Evolutionary conservation across 176 grass and related monocot species (phyloP), one percentile per base, ranked within the genome.

Genomic region (Alloteropsis semialata): DNA sequence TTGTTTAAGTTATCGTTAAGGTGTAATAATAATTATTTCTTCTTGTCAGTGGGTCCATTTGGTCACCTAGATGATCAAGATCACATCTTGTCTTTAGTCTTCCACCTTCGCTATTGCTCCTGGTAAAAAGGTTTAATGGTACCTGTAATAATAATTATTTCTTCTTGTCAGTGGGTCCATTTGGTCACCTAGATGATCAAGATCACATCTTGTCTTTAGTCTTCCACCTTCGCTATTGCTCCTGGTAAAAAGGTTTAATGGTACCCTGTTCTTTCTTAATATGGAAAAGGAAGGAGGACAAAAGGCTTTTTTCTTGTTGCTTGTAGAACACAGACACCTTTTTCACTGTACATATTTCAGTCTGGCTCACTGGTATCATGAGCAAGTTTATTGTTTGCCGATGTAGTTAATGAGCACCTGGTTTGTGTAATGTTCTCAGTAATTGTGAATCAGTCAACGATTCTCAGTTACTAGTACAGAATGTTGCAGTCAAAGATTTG

Each of bases 201-300:
- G 56, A 9, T 38, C 7, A 8, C 53, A 59, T 14, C 56, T 57
- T n/a, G 13, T 34, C 57, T 88, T 79, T 78, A 36, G 45, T 57
- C 7, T 71, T 41, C 32, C 55, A 79, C 78, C 45, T 84, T 46
- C 4, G 21, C 9, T 64, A 46, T 56, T 79, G 54, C 69, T 88
- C 37, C 45, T 55, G 57, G 69, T 46, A 45, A 57, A 72, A 81
- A 66, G 21, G 15, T 9, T 74, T 48, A 34, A 55, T 46, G 24
- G 5, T 73, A 45, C 64, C 37, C n/a, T 59, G 22, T 33, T 80
- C 12, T 79, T 36, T 65, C 33, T 84, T 3, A 28, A 13, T 51
- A 65, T 51, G 29, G 44, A 79, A 79, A 65, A 50, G 43, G 43
- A 46, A 62, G 27, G 57, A 43, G 9, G 25, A 73, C 17, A 33